These are phyloP conservation scores for Microbotryum silenes-acaulis DNA, from an alignment of 1,284 basidiomycete genomes.

Conservation along the genomic window DNA sequence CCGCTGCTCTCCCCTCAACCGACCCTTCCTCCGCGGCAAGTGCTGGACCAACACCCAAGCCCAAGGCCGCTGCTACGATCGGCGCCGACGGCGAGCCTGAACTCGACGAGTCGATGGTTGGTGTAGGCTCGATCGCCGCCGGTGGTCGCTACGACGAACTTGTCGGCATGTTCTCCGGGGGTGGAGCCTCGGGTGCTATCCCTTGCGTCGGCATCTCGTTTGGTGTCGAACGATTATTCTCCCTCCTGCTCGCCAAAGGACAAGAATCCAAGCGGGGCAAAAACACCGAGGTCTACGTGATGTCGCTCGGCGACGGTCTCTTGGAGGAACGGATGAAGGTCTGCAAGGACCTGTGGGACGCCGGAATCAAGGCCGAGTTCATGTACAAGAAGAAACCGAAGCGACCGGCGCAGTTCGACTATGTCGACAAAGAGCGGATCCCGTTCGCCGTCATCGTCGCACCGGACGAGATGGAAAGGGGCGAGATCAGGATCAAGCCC, in stretches of 20 bases:
- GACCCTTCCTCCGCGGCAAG: conserved; percentile 36
- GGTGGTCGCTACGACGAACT: conserved; percentile 96
- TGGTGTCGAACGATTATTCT: conserved; percentile 93
- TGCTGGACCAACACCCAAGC: conserved; percentile 27
- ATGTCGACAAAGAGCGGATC: conserved; percentile 83
- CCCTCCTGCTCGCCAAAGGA: conserved; percentile 73
- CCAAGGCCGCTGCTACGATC: conserved; percentile 46
- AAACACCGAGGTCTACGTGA: conserved; percentile 89
- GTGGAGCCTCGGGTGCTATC: conserved; percentile 50
- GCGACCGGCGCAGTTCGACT: conserved; percentile 72
- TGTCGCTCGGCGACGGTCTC: conserved; percentile 85
- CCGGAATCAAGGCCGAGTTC: conserved; percentile 90
- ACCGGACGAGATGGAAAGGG: conserved; percentile 71
- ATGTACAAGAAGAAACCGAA: conserved; percentile 90
- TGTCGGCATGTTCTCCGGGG: conserved; percentile 82
- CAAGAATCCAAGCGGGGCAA: conserved; percentile 65
- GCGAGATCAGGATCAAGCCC: conserved; percentile 83
- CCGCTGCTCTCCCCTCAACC: conserved; percentile 42
- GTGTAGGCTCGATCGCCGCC: conserved; percentile 94
- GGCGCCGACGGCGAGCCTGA: conserved; percentile 64
- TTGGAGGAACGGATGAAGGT: conserved; percentile 78
- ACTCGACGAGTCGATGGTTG: conserved; percentile 83
- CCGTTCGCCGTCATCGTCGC: conserved; percentile 89
- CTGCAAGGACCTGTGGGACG: conserved; percentile 72
- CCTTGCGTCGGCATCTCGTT: conserved; percentile 93